Evolutionary conservation across 768 basidiomycete species (phyloP).

Genomic region (Filobasidium floriforme): DNA sequence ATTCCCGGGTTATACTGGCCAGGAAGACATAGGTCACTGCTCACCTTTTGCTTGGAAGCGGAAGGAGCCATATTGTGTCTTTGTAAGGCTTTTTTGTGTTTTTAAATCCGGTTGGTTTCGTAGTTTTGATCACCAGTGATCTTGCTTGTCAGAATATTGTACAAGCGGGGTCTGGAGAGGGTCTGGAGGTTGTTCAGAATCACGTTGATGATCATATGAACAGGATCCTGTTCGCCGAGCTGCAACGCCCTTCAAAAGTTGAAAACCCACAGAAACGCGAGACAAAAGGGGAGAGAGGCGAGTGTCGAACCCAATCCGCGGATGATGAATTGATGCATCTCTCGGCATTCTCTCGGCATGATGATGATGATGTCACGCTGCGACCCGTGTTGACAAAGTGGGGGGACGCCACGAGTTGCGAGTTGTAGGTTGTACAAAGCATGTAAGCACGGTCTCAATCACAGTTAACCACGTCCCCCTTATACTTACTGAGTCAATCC

Average conservation of each 20-base stretch:
- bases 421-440: too few species aligned
- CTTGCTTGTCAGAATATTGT: not conserved
- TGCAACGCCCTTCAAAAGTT: too few species aligned
- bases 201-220: too few species aligned
- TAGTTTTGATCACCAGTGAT: not conserved
- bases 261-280: not conserved
- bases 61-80: slow-evolving; percentile 43
- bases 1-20: not conserved
- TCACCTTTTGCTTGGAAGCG: slow-evolving; percentile 57
- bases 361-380: too few species aligned
- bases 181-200: not conserved
- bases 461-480: too few species aligned
- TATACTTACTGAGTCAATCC: too few species aligned
- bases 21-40: not conserved
- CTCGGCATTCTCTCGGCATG: not conserved
- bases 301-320: not conserved
- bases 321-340: not conserved
- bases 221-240: too few species aligned
- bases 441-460: too few species aligned
- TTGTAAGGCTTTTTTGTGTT: not conserved
- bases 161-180: not conserved
- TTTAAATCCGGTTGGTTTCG: not conserved
- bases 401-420: too few species aligned
- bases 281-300: not conserved
- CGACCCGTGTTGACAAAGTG: too few species aligned